Conservation (phyloP, 345 rosid genomes). For the Mangifera indica region DNA sequence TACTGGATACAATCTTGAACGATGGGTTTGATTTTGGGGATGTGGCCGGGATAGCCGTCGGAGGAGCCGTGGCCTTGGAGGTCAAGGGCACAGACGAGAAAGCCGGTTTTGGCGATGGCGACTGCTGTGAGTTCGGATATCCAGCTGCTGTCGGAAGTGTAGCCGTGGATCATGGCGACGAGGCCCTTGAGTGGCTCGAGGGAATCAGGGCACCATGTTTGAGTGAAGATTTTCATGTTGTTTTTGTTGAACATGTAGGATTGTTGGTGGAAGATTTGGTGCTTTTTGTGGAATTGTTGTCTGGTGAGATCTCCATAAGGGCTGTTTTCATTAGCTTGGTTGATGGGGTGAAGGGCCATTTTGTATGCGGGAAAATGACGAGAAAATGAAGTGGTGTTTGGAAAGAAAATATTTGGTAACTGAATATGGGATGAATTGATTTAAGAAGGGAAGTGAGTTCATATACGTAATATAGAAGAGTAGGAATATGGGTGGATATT, state of each 20-base stretch:
- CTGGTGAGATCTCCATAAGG: slow-evolving; percentile 30
- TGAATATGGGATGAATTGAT: too few relatives aligned
- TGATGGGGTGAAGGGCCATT: slow-evolving; percentile 30
- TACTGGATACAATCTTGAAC: slow-evolving; percentile 25
- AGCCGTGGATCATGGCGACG: slow-evolving; percentile 39
- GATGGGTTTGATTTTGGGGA: slow-evolving; percentile 22
- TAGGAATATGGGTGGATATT: too few relatives aligned
- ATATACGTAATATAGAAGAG: too few relatives aligned
- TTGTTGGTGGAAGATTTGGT: slow-evolving; percentile 27
- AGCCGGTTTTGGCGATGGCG: slow-evolving; percentile 27
- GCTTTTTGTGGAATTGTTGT: slow-evolving; percentile 33
- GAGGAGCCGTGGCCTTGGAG: slow-evolving; percentile 37
- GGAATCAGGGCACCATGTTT: slow-evolving; percentile 24
- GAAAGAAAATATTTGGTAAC: background rate
- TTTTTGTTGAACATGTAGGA: slow-evolving; percentile 22
- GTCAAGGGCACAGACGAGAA: slow-evolving; percentile 33
- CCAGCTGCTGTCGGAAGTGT: slow-evolving; percentile 36
- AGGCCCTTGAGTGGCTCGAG: slow-evolving; percentile 12
- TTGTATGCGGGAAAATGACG: background rate
- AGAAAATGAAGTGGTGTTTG: background rate
- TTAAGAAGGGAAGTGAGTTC: too few relatives aligned
- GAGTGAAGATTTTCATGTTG: slow-evolving; percentile 35
- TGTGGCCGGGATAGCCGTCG: slow-evolving; percentile 27
- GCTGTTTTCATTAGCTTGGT: slow-evolving; percentile 30
- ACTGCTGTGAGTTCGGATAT: slow-evolving; percentile 32